Percentiles rank a stretch among this genome's conserved stretches.
These are phyloP conservation scores for Cercophora newfieldiana DNA, from an alignment of 495 filamentous ascomycete genomes.

Conservation along the genomic window DNA sequence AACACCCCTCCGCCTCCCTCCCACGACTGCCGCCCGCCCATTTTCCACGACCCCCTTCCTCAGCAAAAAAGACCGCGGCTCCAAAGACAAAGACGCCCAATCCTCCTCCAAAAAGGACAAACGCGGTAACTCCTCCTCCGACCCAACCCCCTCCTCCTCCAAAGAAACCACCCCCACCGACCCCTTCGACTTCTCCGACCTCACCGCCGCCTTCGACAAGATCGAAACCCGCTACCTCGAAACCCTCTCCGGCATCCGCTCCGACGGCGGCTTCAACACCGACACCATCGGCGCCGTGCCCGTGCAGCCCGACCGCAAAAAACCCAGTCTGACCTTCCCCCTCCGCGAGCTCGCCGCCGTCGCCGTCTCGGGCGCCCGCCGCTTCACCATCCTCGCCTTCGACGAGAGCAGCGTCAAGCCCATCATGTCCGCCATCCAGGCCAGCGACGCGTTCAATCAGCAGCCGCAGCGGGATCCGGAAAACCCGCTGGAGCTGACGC, in stretches of 20 bases:
- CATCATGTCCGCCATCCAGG: conserved; percentile 67
- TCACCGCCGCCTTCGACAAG: conserved; percentile 60
- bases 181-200: conserved; percentile 66
- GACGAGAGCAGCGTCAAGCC: conserved; percentile 64
- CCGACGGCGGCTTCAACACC: conserved; percentile 66
- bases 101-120: conserved; percentile 8
- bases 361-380: conserved; percentile 67
- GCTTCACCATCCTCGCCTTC: conserved; percentile 62
- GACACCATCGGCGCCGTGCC: conserved; percentile 64
- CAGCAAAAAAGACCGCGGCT: conserved; percentile 15
- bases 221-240: conserved; percentile 58
- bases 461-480: conserved; percentile 70
- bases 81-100: neutral
- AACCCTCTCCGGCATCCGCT: conserved; percentile 61
- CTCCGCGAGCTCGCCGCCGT: conserved; percentile 76
- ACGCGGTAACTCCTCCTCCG: neutral
- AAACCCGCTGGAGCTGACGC: conserved; percentile 68
- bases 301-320: conserved; percentile 56
- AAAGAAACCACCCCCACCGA: conserved; percentile 30
- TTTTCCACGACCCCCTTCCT: conserved; percentile 16
- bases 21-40: neutral
- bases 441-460: conserved; percentile 63
- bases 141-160: conserved; percentile 13
- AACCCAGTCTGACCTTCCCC: conserved; percentile 46
- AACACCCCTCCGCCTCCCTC: neutral